Percentiles rank a stretch among this genome's conserved stretches.
Conservation (phyloP, 306 rosid species). For the Albizia julibrissin region DNA sequence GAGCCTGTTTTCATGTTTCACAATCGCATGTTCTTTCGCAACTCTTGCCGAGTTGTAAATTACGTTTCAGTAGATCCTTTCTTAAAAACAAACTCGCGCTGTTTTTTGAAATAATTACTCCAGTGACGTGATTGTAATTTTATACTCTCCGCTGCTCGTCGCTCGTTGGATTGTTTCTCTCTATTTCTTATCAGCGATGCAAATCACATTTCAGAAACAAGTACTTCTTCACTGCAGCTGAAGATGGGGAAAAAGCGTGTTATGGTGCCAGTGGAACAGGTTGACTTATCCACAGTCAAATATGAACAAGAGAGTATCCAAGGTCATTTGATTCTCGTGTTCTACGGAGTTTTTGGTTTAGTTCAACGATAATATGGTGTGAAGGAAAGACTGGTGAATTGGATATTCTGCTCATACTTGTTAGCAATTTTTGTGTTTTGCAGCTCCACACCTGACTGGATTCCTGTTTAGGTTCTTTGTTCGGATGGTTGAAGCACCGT, state of each 20-base stretch:
- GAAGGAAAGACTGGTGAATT: conserved; percentile 7
- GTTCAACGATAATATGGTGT: neutral
- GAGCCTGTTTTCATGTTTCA: neutral
- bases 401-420: neutral
- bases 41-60: neutral
- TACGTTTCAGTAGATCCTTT: neutral
- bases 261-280: conserved; percentile 62
- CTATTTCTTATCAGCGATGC: neutral
- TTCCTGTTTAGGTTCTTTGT: conserved; percentile 63
- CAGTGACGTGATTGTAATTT: neutral
- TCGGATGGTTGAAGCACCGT: conserved; percentile 61
- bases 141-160: neutral
- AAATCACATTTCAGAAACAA: neutral
- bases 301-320: conserved; percentile 55
- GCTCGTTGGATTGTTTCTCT: neutral
- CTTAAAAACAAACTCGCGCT: neutral
- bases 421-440: conserved; percentile 23
- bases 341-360: neutral
- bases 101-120: neutral
- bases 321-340: conserved; percentile 43
- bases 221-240: neutral
- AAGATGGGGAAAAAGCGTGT: conserved; percentile 73
- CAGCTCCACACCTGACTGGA: conserved; percentile 96
- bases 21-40: neutral
- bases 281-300: conserved; percentile 66